Conservation (phyloP, 768 basidiomycete genomes). For the Pulveroboletus sp. region DNA sequence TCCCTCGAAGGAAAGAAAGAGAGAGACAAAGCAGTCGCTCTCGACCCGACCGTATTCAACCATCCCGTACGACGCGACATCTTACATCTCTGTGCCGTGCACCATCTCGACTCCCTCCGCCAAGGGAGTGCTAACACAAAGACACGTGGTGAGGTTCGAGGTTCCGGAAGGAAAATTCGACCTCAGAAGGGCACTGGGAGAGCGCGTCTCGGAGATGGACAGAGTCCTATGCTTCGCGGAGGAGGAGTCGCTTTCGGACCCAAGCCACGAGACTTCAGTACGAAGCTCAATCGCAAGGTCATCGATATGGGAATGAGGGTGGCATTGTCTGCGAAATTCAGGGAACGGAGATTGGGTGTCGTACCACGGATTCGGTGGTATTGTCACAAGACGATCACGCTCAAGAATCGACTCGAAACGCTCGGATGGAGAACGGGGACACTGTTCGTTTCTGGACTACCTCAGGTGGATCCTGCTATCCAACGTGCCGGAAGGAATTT, state of each 20-base stretch:
- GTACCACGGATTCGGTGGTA: constrained; percentile 72
- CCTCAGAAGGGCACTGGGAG: constrained; percentile 88
- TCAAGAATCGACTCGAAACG: constrained; percentile 57
- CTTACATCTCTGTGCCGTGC: constrained; percentile 86
- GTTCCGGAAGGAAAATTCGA: constrained; percentile 85
- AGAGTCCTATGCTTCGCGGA: constrained; percentile 83
- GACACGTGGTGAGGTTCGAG: constrained; percentile 84
- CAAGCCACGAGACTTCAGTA: constrained; percentile 87
- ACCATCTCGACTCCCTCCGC: constrained; percentile 83
- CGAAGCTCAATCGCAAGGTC: constrained; percentile 89
- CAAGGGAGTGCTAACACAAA: constrained; percentile 92
- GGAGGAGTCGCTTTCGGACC: constrained; percentile 93
- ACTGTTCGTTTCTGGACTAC: constrained; percentile 69
- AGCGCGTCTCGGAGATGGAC: constrained; percentile 86
- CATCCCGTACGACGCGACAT: constrained; percentile 90
- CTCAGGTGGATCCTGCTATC: constrained; percentile 51
- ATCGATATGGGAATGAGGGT: constrained; percentile 90
- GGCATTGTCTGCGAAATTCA: constrained; percentile 79
- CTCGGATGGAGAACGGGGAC: constrained; percentile 66
- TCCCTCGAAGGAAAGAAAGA: constrained; percentile 46
- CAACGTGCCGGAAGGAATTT: constrained; percentile 67
- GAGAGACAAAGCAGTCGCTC: constrained; percentile 49
- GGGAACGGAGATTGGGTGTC: constrained; percentile 69
- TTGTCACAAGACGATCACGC: constrained; percentile 63
- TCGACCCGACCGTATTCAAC: constrained; percentile 80